A percentile compares a stretch with the other conserved stretches of the same genome.
phyloP scores from a whole-genome alignment of 148 eudicot genomes.

The Simmondsia chinensis region DNA sequence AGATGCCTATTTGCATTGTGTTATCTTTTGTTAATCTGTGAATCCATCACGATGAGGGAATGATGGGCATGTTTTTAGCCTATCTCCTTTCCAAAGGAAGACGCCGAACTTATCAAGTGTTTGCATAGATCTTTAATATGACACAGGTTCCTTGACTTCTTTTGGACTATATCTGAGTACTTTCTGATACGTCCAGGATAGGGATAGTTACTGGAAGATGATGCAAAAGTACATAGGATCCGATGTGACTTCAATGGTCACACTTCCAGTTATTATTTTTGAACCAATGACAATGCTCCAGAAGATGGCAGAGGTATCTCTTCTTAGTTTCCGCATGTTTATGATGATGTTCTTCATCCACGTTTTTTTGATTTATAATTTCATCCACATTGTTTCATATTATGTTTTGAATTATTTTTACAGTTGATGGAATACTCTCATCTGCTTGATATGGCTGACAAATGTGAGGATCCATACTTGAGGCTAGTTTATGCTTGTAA shows the following conservation, averaged over 20 bases:
- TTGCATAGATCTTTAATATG: no score
- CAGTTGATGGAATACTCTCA: conserved; percentile 94
- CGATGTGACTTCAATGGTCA: conserved; percentile 97
- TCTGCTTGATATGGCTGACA: conserved; percentile 84
- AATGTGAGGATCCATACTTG: conserved; percentile 95
- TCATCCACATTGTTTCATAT: conserved; percentile 3
- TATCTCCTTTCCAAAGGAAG: no score
- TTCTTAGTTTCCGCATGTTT: conserved; percentile 4
- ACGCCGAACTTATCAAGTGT: no score
- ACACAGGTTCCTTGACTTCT: no score
- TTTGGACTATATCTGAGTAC: no score
- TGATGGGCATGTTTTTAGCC: no score
- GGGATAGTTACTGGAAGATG: conserved; percentile 91
- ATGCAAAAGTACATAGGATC: conserved; percentile 95
- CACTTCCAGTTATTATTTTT: conserved; percentile 90
- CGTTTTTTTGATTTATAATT: not conserved
- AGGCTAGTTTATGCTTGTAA: conserved; percentile 86
- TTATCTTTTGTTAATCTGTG: no score
- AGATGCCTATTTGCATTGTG: no score
- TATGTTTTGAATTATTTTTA: conserved; percentile 17
- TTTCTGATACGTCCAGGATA: conserved; percentile 56
- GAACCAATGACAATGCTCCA: conserved; percentile 99
- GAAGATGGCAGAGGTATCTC: conserved; percentile 97
- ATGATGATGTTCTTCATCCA: not conserved
- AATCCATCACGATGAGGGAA: no score